phyloP scores from a whole-genome alignment of 805 yeast species.

The Zygoascus bituminiphila region DNA sequence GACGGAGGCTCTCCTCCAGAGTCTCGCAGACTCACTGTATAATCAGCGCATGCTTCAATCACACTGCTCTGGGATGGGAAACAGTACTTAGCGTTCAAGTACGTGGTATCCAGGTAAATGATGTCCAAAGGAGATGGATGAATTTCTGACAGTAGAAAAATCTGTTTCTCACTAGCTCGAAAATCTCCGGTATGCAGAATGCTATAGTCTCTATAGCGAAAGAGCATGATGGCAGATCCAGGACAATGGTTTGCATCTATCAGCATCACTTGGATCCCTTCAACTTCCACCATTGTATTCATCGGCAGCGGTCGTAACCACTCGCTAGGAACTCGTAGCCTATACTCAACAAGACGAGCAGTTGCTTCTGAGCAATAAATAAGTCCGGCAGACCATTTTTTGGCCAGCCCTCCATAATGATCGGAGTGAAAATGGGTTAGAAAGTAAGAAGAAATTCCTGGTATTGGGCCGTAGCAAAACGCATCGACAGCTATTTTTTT shows the following conservation, averaged over 20 bases:
- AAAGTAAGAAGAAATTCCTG: slow-evolving; percentile 25
- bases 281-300: slow-evolving; percentile 36
- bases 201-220: slow-evolving; percentile 37
- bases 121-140: slow-evolving; percentile 38
- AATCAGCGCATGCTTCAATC: slow-evolving; percentile 48
- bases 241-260: slow-evolving; percentile 96
- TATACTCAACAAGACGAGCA: slow-evolving; percentile 42
- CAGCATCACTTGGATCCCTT: slow-evolving; percentile 46
- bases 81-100: slow-evolving; percentile 60
- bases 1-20: slow-evolving; percentile 21
- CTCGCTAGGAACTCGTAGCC: slow-evolving; percentile 46
- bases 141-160: slow-evolving; percentile 32
- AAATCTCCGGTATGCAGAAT: slow-evolving; percentile 91
- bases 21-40: slow-evolving; percentile 36
- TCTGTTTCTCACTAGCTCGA: slow-evolving; percentile 52
- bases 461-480: slow-evolving; percentile 29
- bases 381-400: slow-evolving; percentile 64
- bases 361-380: slow-evolving; percentile 73
- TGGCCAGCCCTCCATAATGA: slow-evolving; percentile 82
- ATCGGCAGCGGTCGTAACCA: slow-evolving; percentile 36
- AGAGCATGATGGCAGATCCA: slow-evolving; percentile 77
- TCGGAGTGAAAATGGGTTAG: slow-evolving; percentile 80
- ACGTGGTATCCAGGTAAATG: slow-evolving; percentile 85
- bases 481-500: slow-evolving; percentile 31
- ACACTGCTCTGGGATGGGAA: slow-evolving; percentile 75